Conservation (phyloP, 768 basidiomycete species). For the Boletus pseudo-olivaceus region DNA sequence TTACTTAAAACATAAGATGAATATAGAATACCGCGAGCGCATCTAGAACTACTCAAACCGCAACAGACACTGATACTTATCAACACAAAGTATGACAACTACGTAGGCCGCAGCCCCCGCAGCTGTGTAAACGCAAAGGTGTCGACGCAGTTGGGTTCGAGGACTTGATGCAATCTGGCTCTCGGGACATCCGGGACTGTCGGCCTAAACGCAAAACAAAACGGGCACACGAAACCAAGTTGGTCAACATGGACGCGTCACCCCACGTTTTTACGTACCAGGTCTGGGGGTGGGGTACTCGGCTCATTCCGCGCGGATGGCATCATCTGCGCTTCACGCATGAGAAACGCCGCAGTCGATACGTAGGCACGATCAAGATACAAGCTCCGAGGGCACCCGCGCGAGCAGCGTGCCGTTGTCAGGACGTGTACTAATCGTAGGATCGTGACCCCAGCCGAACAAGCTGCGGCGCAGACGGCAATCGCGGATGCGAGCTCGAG, state of each 20-base stretch:
- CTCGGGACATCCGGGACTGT: background rate
- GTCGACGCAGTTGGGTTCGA: background rate
- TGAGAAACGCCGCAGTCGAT: constrained; percentile 4
- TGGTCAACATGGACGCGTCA: constrained; percentile 1
- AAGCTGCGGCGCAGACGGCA: constrained; percentile 14
- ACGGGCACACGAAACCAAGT: background rate
- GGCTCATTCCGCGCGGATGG: constrained; percentile 2
- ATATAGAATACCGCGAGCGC: background rate
- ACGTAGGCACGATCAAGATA: constrained; percentile 3
- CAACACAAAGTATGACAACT: constrained; percentile 13
- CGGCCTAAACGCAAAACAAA: background rate
- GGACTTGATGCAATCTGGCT: background rate
- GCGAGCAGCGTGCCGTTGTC: constrained; percentile 3
- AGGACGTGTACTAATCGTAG: background rate
- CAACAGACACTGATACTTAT: too few relatives aligned
- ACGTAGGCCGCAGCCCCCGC: constrained; percentile 11
- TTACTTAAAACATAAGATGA: background rate
- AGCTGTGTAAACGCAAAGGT: constrained; percentile 7
- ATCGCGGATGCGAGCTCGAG: constrained; percentile 9
- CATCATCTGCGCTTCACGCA: constrained; percentile 1
- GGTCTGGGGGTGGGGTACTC: background rate
- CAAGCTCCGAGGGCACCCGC: constrained; percentile 13
- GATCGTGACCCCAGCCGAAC: constrained; percentile 7
- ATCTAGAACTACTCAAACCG: background rate
- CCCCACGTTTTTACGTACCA: constrained; percentile 4